Evolutionary conservation across 192 early-diverging fungal genomes (phyloP), one percentile per base, ranked within the genome.

Genomic region (Phlyctochytrium planicorne): DNA sequence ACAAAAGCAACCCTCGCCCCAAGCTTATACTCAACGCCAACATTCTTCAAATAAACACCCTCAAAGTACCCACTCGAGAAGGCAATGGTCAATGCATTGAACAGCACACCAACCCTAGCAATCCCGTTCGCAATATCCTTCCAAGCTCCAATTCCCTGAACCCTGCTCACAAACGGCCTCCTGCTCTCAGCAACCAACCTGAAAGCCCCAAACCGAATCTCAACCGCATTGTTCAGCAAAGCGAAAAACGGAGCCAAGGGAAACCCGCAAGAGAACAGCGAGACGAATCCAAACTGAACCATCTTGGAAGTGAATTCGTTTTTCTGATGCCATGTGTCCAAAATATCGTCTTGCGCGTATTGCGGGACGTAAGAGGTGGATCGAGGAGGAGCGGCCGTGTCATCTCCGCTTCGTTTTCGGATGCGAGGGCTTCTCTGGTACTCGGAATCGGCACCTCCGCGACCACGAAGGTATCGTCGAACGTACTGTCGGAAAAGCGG

Each of bases 161-260:
- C 66, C 20, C 68, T 67, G 32, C 65, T 56, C 23, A 55, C 73
- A 31, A 67, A 71, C 0, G 73, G 73, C 10, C 73, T 56, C 40
- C 70, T 62, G 23, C 53, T 63, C 60, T 63, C 68, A 40, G 62
- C 60, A 25, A 70, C 68, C 6, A 70, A 52, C 47, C 68, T 34
- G 61, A 63, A 70, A 17, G 80, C 79, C 75, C 82, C 89, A 17
- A 83, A 75, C n/a, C 86, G 78, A 27, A 90, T 78, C 64, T 89
- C 88, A 17, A 86, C 37, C 20, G 75, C 10, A 53, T 87, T 89
- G 73, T 84, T 84, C 10, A 88, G 6, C 59, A 82, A 70, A 17
- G 89, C 86, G 71, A 91, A 81, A 27, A 88, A 59, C 2, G 90
- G 84, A 1, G 87, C 89, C 24, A 92, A 71, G 12, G 91, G 91